Conservation (phyloP, 2,329 filamentous ascomycete species). For the Pseudogymnoascus sp. region DNA sequence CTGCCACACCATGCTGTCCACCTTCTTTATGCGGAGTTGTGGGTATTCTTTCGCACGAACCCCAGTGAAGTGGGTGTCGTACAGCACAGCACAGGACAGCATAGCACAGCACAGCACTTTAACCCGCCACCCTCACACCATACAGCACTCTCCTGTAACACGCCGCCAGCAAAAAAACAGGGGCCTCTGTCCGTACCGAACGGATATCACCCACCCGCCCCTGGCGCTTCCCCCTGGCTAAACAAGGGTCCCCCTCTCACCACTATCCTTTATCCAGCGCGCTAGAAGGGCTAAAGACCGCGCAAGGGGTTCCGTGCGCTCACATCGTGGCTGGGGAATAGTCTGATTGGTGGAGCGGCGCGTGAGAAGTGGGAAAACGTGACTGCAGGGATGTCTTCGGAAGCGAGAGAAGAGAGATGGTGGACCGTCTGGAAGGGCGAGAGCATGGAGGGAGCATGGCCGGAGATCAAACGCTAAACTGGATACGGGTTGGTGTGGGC, state of each 20-base stretch:
- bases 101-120: not conserved
- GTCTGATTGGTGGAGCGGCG: not conserved
- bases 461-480: not conserved
- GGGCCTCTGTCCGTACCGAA: not conserved
- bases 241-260: not conserved
- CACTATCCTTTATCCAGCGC: not conserved
- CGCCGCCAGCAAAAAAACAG: not conserved
- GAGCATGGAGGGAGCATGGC: not conserved
- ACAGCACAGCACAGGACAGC: not conserved
- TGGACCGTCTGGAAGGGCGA: not conserved
- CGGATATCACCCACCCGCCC: constrained; percentile 4
- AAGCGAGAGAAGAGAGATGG: too few species aligned
- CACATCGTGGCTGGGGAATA: not conserved
- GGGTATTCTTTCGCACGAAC: not conserved
- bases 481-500: not conserved
- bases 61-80: not conserved
- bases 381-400: not conserved
- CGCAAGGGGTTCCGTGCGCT: constrained; percentile 2
- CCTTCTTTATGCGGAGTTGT: constrained; percentile 2
- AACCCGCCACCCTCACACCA: not conserved
- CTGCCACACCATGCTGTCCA: not conserved
- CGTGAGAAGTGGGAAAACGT: not conserved
- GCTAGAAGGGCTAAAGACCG: constrained; percentile 5
- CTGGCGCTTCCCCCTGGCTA: not conserved
- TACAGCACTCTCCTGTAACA: not conserved